These are phyloP conservation scores for Saccharomyces kudriavzevii DNA, from an alignment of 805 yeast genomes.

Conservation along the genomic window DNA sequence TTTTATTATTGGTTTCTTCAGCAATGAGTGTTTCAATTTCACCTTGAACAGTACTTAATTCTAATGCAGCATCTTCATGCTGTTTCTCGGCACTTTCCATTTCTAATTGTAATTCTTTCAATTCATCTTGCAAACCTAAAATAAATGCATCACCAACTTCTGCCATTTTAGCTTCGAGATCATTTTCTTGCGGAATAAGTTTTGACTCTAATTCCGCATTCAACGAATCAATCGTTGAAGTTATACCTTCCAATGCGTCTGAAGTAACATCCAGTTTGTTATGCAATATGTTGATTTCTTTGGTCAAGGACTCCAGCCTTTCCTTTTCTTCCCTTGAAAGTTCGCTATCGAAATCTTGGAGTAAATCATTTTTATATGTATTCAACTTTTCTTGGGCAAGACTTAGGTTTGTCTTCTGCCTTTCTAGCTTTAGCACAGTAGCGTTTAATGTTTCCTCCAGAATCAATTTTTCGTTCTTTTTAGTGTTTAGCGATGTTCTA, in stretches of 20 bases:
- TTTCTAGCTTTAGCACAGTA: constrained; percentile 30
- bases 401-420: constrained; percentile 30
- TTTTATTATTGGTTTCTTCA: constrained; percentile 31
- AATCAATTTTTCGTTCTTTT: constrained; percentile 35
- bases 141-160: constrained; percentile 9
- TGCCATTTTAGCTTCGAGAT: constrained; percentile 26
- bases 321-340: constrained; percentile 43
- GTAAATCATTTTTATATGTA: constrained; percentile 43
- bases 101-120: constrained; percentile 25
- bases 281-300: constrained; percentile 38
- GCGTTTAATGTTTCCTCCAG: constrained; percentile 38
- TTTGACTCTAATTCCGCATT: constrained; percentile 54
- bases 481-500: constrained; percentile 35
- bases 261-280: constrained; percentile 34
- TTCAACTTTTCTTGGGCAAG: constrained; percentile 33
- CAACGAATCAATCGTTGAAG: constrained; percentile 24
- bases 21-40: constrained; percentile 24
- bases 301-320: constrained; percentile 36
- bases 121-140: constrained; percentile 11
- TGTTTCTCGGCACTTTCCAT: constrained; percentile 25
- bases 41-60: constrained; percentile 22
- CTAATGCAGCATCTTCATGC: constrained; percentile 26
- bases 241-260: constrained; percentile 18
- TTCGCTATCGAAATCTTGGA: constrained; percentile 44
- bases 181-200: constrained; percentile 44